Conservation (phyloP, 2,329 filamentous ascomycete species). For the Fusarium bulbicola region DNA sequence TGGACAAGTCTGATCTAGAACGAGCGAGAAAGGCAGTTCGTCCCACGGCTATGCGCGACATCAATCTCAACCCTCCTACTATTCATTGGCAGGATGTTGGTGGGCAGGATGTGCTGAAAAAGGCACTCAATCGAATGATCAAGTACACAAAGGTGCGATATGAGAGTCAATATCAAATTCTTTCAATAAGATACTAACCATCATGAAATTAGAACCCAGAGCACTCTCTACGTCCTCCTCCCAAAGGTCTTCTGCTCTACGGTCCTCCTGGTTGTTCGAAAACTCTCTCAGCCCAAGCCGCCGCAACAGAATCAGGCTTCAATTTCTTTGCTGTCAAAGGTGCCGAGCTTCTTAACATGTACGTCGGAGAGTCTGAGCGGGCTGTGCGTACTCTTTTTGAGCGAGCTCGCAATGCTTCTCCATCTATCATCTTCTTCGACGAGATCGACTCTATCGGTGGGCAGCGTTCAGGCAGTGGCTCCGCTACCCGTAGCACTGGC, state of each 20-base stretch:
- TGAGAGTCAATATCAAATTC: neutral
- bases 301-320: constrained; percentile 88
- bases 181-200: constrained; percentile 13
- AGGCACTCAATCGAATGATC: constrained; percentile 62
- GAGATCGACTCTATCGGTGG: constrained; percentile 89
- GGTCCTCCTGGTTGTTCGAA: constrained; percentile 96
- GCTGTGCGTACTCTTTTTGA: constrained; percentile 86
- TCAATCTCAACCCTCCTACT: constrained; percentile 87
- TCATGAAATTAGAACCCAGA: constrained; percentile 41
- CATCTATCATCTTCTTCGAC: constrained; percentile 96
- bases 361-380: constrained; percentile 93
- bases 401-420: constrained; percentile 83
- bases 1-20: constrained; percentile 64
- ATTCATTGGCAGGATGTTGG: constrained; percentile 90
- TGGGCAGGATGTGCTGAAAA: constrained; percentile 81
- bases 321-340: constrained; percentile 97
- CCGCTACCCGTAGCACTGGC: constrained; percentile 46
- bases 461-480: constrained; percentile 57
- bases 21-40: constrained; percentile 73
- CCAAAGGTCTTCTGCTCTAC: constrained; percentile 88
- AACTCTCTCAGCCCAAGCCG: constrained; percentile 88
- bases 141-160: constrained; percentile 48
- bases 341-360: constrained; percentile 94
- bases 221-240: constrained; percentile 61
- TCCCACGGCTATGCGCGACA: constrained; percentile 87